Conservation (phyloP, 176 grass and related monocot genomes). For the Metroxylon sagu region DNA sequence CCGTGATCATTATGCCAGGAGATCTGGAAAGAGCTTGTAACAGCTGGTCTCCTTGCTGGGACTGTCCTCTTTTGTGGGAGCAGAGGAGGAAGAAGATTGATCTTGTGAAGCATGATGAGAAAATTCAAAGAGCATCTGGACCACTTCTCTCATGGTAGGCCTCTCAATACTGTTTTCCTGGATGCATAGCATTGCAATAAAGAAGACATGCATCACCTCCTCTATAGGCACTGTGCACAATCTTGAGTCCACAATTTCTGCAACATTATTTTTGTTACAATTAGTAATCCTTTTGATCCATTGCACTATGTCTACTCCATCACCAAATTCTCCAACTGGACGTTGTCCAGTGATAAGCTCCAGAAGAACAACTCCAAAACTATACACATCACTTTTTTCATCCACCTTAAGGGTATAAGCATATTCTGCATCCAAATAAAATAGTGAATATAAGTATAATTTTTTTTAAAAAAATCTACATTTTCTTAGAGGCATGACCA, state of each 20-base stretch:
- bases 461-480: no score
- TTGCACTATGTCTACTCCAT: constrained; percentile 90
- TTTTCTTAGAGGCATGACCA: no score
- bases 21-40: constrained; percentile 79
- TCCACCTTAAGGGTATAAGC: constrained; percentile 80
- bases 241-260: constrained; percentile 36
- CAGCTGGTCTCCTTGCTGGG: constrained; percentile 38
- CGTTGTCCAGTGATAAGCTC: constrained; percentile 69
- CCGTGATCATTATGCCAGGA: constrained; percentile 33
- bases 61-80: constrained; percentile 1
- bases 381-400: constrained; percentile 94
- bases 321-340: constrained; percentile 68
- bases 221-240: constrained; percentile 33
- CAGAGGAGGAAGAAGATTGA: constrained; percentile 23
- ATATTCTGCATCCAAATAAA: constrained; percentile 38
- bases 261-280: constrained; percentile 32
- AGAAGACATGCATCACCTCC: constrained; percentile 82
- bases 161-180: constrained; percentile 89
- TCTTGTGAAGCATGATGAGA: constrained; percentile 25
- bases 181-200: constrained; percentile 75
- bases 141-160: constrained; percentile 89
- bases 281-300: constrained; percentile 55
- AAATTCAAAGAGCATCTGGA: constrained; percentile 85
- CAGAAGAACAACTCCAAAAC: constrained; percentile 74
- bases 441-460: no score